phyloP scores from a whole-genome alignment of 768 basidiomycete genomes.

The Podaxis pistillaris region DNA sequence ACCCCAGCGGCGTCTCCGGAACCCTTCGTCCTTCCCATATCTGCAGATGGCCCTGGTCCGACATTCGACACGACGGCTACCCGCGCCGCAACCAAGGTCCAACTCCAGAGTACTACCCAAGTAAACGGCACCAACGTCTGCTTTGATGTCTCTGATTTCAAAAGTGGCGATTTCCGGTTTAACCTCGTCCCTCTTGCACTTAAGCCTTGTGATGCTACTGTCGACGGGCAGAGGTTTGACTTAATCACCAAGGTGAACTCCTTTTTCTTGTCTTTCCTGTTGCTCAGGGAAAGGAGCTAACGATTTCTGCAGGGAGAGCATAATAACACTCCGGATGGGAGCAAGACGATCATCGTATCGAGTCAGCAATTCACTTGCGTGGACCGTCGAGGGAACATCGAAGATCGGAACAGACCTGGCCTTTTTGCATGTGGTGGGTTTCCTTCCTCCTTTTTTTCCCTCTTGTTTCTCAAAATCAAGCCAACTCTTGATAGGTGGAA shows the following conservation, averaged over 20 bases:
- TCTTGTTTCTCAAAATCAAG: neutral
- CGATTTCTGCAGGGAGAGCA: conserved; percentile 17
- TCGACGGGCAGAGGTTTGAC: conserved; percentile 21
- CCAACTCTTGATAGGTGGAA: conserved; percentile 18
- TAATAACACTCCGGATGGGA: conserved; percentile 22
- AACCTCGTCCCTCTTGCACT: conserved; percentile 23
- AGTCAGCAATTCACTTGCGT: conserved; percentile 23
- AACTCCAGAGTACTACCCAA: neutral
- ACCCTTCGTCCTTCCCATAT: neutral
- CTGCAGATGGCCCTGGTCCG: neutral
- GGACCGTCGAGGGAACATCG: conserved; percentile 21
- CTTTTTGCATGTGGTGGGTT: conserved; percentile 23
- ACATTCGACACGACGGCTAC: neutral
- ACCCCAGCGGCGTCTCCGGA: neutral
- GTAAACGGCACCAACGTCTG: neutral
- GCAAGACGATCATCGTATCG: conserved; percentile 21
- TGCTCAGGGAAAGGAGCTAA: neutral
- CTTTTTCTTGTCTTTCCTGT: neutral
- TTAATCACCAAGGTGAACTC: conserved; percentile 20
- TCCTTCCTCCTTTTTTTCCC: neutral
- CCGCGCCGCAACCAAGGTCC: neutral
- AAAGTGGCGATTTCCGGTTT: conserved; percentile 22
- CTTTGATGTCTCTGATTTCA: conserved; percentile 21
- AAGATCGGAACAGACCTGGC: conserved; percentile 22
- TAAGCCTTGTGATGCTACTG: conserved; percentile 17